Conservation (phyloP, 371 early-diverging fungal genomes). For the Zancudomyces culisetae region DNA sequence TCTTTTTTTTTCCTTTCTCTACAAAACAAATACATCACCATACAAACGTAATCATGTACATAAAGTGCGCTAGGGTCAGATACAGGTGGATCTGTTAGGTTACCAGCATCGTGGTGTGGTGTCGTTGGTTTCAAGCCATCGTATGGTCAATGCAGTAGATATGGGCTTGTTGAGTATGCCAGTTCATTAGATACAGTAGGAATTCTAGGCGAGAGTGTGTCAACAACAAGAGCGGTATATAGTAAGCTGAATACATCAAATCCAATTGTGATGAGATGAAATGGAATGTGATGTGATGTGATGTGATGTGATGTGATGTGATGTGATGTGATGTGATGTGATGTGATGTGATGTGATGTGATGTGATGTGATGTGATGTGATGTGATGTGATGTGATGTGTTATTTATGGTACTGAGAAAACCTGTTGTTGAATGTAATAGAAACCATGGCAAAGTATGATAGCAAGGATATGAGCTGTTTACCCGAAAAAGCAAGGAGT, state of each 20-base stretch:
- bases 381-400: too few species aligned
- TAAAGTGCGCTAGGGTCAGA: slow-evolving; percentile 69
- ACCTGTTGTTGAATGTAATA: too few species aligned
- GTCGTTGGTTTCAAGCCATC: slow-evolving; percentile 84
- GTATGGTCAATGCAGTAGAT: slow-evolving; percentile 72
- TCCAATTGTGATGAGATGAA: too few species aligned
- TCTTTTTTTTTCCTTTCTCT: too few species aligned
- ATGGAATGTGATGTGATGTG: too few species aligned
- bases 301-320: too few species aligned
- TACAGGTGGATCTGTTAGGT: slow-evolving; percentile 84
- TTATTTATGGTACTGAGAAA: too few species aligned
- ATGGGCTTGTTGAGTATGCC: slow-evolving; percentile 72
- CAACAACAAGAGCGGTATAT: slow-evolving; percentile 21
- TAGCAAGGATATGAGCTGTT: slow-evolving; percentile 18
- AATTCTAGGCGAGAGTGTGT: slow-evolving; percentile 38
- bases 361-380: too few species aligned
- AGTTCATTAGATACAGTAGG: slow-evolving; percentile 82
- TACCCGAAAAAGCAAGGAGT: slow-evolving; percentile 1
- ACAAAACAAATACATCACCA: too few species aligned
- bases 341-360: too few species aligned
- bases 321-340: too few species aligned
- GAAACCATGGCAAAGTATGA: slow-evolving; percentile 7
- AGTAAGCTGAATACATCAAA: slow-evolving; percentile 2
- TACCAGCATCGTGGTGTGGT: slow-evolving; percentile 88
- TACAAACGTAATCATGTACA: too few species aligned